These are phyloP conservation scores for Skeletonema costatum DNA, from an alignment of 108 stramenopile genomes.

Conservation along the genomic window DNA sequence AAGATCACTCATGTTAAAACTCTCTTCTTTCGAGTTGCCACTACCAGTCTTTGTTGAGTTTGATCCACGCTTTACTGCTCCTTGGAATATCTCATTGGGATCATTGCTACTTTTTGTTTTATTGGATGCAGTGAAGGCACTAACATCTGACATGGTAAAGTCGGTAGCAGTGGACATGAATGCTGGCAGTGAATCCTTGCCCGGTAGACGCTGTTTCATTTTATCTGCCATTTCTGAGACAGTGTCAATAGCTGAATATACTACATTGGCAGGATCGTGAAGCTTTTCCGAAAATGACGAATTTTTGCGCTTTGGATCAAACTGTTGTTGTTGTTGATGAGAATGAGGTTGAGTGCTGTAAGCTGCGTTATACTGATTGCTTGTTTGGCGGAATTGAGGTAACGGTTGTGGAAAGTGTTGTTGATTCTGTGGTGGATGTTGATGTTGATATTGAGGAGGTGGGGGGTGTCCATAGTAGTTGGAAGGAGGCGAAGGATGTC, in stretches of 20 bases:
- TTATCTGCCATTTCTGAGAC: not conserved
- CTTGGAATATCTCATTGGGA: constrained; percentile 10
- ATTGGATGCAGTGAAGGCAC: constrained; percentile 8
- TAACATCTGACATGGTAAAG: constrained; percentile 47
- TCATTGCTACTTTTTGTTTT: not conserved
- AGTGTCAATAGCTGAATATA: not conserved
- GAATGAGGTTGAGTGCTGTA: not conserved
- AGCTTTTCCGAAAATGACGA: constrained; percentile 7
- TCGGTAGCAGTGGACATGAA: constrained; percentile 28
- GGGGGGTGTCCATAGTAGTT: constrained; percentile 14
- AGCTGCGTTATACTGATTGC: not conserved
- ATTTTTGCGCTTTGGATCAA: constrained; percentile 9
- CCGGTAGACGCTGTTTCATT: not conserved
- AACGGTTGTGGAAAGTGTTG: constrained; percentile 7
- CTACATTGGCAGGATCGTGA: not conserved
- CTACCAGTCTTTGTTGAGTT: constrained; percentile 17
- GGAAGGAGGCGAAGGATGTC: constrained; percentile 5
- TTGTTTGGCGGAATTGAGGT: not conserved
- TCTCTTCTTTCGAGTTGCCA: constrained; percentile 10
- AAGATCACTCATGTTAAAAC: constrained; percentile 25
- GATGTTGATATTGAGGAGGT: constrained; percentile 1
- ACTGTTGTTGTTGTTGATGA: not conserved
- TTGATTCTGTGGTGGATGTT: constrained; percentile 29
- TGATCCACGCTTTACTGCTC: not conserved
- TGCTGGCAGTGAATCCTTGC: constrained; percentile 27